Percentiles rank a stretch among this genome's conserved stretches.
These are phyloP conservation scores for Fraxinus pennsylvanica DNA, from an alignment of 257 asterid genomes.

Conservation along the genomic window DNA sequence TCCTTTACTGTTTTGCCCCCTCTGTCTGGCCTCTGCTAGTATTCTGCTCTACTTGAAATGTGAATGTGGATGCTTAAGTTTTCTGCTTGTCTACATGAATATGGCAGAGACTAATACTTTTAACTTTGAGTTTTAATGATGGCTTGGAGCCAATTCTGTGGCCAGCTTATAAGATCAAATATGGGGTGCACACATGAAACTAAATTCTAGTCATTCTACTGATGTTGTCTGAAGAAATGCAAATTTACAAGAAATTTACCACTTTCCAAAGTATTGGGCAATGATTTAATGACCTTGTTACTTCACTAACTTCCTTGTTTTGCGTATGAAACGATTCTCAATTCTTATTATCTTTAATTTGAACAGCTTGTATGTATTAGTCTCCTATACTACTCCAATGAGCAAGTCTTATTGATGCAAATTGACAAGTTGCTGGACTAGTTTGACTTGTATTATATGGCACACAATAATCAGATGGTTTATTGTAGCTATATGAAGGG, in stretches of 20 bases:
- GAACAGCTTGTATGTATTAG: not conserved
- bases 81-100: not conserved
- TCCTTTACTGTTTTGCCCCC: not conserved
- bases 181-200: not conserved
- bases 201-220: not conserved
- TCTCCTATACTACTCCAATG: not conserved
- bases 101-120: not conserved
- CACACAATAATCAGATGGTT: not conserved
- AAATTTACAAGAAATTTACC: not conserved
- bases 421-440: not conserved
- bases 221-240: slow-evolving; percentile 7
- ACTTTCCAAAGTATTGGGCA: not conserved
- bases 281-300: not conserved
- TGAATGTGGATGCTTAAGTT: not conserved
- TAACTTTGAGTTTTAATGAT: not conserved
- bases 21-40: not conserved
- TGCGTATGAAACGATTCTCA: not conserved
- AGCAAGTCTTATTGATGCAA: not conserved
- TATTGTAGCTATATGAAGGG: not conserved
- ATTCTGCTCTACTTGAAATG: not conserved
- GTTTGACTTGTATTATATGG: not conserved
- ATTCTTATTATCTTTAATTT: not conserved
- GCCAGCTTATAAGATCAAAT: not conserved
- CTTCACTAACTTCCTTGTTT: not conserved
- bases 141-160: not conserved